Base-by-base conservation (phyloP, 129 eudicot genomes). In the Kitagawia praeruptora region DNA sequence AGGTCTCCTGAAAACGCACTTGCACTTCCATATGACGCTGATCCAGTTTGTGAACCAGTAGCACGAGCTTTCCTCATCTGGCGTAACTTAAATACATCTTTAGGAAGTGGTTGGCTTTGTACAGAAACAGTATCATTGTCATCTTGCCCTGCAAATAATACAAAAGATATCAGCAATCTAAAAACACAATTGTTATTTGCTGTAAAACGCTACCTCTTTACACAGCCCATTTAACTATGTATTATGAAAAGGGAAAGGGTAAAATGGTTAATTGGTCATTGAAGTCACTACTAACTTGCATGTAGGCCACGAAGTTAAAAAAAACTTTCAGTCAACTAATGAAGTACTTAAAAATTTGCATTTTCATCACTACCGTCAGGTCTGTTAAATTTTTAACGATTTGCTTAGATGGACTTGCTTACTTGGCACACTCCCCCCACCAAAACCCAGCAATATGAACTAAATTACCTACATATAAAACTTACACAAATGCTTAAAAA, bases 1-100 rank as follows among this genome's bases (percentile, higher is more conserved):
- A 87, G 88, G 53, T 93, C 98, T 49, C 93, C 97, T 23, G 97
- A 91, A 74, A 93, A 87, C 4, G 91, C 97, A 81, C 98, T 93
- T 5, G 91, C 93, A 82, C 98, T 93, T 73, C 98, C 98, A 84
- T 91, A 93, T 8, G 98, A 93, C n/a, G 94, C 92, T 0, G 98
- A 93, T 67, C 96, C 97, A 18, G 87, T 84, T 81, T 86, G 89
- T 76, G 84, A 61, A 44, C 56, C 54, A 44, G 56, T 74, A 74
- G 77, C 77, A 44, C 54, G 96, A 37, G 96, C 87, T 77, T 88
- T 91, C 79, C 91, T 91, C 37, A 94, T 49, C 78, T 94, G 98
- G 28, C 98, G 89, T 77, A 94, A 81, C 82, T 88, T 91, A 77
- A 94, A 94, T 18, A 83, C 92, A 54, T 94, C 97, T 87, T 87